Conservation (phyloP, 352 stramenopile genomes). For the Pythium vanterpoolii region DNA sequence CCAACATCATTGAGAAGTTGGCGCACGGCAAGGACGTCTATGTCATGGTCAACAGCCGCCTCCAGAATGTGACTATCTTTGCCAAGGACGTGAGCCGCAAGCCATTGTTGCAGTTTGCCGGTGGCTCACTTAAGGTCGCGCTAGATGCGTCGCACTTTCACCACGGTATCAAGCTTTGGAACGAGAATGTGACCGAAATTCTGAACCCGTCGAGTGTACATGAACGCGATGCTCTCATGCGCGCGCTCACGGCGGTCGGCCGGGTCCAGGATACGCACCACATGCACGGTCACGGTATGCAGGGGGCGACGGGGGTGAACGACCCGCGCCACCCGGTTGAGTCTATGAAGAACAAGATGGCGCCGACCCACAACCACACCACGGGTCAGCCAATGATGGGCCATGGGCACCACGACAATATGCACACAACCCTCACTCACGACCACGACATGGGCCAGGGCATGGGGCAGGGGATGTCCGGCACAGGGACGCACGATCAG, state of each 20-base stretch:
- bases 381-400: too few relatives aligned
- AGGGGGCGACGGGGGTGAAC: too few relatives aligned
- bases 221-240: slow-evolving; percentile 41
- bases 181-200: slow-evolving; percentile 26
- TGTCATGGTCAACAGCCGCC: slow-evolving; percentile 36
- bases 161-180: slow-evolving; percentile 42
- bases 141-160: slow-evolving; percentile 28
- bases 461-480: too few relatives aligned
- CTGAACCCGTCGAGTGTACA: slow-evolving; percentile 19
- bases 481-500: too few relatives aligned
- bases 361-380: too few relatives aligned
- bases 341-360: too few relatives aligned
- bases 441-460: too few relatives aligned
- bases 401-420: too few relatives aligned
- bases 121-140: neutral
- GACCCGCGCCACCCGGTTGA: too few relatives aligned
- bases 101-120: slow-evolving; percentile 31
- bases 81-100: slow-evolving; percentile 20
- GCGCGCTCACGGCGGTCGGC: slow-evolving; percentile 41
- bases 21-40: slow-evolving; percentile 59
- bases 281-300: too few relatives aligned
- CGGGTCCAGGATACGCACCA: neutral
- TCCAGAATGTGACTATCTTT: slow-evolving; percentile 44
- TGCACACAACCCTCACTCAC: too few relatives aligned
- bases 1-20: slow-evolving; percentile 40